Percentiles rank a stretch among this genome's conserved stretches.
Conservation (phyloP, 179 eudicot species). For the Monotropa hypopitys region DNA sequence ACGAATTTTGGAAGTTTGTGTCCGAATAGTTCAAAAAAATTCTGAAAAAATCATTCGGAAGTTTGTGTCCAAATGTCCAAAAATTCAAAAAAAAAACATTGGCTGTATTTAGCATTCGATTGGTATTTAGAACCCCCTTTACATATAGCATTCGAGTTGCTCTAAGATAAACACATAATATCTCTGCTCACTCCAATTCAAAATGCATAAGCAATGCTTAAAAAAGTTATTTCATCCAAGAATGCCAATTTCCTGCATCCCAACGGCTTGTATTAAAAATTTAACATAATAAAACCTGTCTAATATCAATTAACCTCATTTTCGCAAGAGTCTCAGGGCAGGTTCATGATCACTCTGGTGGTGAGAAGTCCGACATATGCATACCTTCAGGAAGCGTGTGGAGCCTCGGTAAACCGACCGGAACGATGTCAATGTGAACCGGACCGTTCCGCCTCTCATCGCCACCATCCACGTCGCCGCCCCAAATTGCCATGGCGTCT, state of each 20-base stretch:
- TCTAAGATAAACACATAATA: background rate
- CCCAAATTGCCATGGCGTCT: constrained; percentile 43
- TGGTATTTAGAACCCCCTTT: too few relatives aligned
- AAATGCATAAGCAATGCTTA: background rate
- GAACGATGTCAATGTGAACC: constrained; percentile 40
- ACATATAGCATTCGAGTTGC: too few relatives aligned
- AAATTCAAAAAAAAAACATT: too few relatives aligned
- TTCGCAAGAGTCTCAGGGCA: background rate
- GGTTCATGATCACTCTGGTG: background rate
- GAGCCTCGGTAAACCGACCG: constrained; percentile 68
- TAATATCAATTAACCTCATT: background rate
- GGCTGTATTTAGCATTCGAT: too few relatives aligned
- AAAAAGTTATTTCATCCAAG: background rate
- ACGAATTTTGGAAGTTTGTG: too few relatives aligned
- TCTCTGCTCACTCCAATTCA: background rate
- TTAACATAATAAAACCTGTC: background rate
- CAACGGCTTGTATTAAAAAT: background rate
- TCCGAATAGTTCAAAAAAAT: too few relatives aligned
- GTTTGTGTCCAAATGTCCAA: too few relatives aligned
- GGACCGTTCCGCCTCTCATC: constrained; percentile 45
- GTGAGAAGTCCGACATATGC: constrained; percentile 2
- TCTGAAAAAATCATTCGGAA: too few relatives aligned
- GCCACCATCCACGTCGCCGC: constrained; percentile 17
- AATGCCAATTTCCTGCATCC: background rate
- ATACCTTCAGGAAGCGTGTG: constrained; percentile 68